These are phyloP conservation scores for Emericellopsis atlantica DNA, from an alignment of 2,329 filamentous ascomycete genomes.

Conservation along the genomic window DNA sequence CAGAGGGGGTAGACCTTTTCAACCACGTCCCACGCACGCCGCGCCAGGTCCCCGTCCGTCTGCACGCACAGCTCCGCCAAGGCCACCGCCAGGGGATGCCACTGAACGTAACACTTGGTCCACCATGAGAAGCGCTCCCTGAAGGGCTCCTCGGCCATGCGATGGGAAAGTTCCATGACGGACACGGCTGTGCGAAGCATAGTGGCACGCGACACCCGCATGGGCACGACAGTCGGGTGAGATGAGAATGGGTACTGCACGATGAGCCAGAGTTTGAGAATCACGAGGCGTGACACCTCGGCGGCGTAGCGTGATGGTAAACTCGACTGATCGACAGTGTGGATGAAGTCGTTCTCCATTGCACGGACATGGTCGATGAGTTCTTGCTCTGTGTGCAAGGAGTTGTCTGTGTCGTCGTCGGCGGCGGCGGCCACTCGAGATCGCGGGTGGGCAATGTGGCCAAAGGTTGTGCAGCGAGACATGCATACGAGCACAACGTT, in stretches of 20 bases:
- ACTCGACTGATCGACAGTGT: conserved; percentile 17
- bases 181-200: conserved; percentile 33
- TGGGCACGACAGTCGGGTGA: conserved; percentile 12
- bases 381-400: conserved; percentile 21
- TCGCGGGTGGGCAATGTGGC: conserved; percentile 22
- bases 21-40: conserved; percentile 35
- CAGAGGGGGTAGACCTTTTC: conserved; percentile 30
- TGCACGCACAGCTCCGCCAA: conserved; percentile 38
- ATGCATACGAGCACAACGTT: conserved; percentile 26
- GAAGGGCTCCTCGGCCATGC: conserved; percentile 17
- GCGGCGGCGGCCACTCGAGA: conserved; percentile 3
- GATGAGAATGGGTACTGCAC: conserved; percentile 30
- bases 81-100: conserved; percentile 40
- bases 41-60: conserved; percentile 28
- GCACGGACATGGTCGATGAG: conserved; percentile 23
- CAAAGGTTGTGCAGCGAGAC: conserved; percentile 25
- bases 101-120: conserved; percentile 36
- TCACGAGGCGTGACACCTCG: conserved; percentile 25
- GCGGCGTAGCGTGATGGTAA: conserved; percentile 23
- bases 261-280: conserved; percentile 32
- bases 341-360: conserved; percentile 25
- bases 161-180: conserved; percentile 27
- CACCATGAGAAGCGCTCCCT: conserved; percentile 31
- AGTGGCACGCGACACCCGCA: conserved; percentile 23
- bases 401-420: conserved; percentile 6